Percentiles rank a stretch among this genome's conserved stretches.
Conservation (phyloP, 148 eudicot species). For the Pharnaceum exiguum region DNA sequence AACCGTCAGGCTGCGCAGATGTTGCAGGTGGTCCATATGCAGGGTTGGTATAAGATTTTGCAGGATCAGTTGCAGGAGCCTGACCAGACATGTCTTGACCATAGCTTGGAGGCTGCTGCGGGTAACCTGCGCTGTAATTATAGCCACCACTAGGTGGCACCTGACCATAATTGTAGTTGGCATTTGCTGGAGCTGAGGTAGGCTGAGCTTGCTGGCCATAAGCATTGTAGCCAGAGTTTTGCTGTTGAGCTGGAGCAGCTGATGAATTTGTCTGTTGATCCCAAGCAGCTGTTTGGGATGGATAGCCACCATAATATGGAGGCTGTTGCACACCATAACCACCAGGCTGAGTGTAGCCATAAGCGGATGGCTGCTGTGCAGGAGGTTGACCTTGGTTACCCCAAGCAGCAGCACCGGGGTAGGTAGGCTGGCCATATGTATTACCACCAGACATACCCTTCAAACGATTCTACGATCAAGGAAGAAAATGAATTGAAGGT, state of each 20-base stretch:
- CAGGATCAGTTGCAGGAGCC: constrained; percentile 18
- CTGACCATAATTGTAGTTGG: constrained; percentile 32
- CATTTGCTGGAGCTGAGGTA: constrained; percentile 28
- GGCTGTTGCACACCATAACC: constrained; percentile 23
- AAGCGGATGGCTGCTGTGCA: constrained; percentile 32
- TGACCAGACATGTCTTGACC: constrained; percentile 30
- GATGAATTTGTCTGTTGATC: constrained; percentile 29
- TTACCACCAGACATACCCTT: constrained; percentile 25
- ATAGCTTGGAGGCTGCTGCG: constrained; percentile 30
- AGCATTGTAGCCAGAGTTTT: constrained; percentile 12
- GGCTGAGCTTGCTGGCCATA: constrained; percentile 33
- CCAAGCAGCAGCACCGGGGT: constrained; percentile 25
- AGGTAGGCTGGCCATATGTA: constrained; percentile 25
- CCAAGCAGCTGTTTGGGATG: constrained; percentile 30
- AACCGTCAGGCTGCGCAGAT: constrained; percentile 21
- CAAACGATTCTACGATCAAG: constrained; percentile 29
- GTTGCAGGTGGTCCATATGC: constrained; percentile 23
- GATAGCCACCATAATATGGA: constrained; percentile 36
- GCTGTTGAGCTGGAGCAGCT: constrained; percentile 26
- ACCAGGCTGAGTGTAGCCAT: constrained; percentile 38
- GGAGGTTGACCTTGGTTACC: constrained; percentile 32
- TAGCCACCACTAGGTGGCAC: constrained; percentile 27
- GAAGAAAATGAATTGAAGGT: background rate
- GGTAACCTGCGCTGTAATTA: constrained; percentile 29
- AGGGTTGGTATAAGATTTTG: constrained; percentile 19